These are phyloP conservation scores for Hypoxylon subgilvum DNA, from an alignment of 495 filamentous ascomycete genomes.

Conservation along the genomic window DNA sequence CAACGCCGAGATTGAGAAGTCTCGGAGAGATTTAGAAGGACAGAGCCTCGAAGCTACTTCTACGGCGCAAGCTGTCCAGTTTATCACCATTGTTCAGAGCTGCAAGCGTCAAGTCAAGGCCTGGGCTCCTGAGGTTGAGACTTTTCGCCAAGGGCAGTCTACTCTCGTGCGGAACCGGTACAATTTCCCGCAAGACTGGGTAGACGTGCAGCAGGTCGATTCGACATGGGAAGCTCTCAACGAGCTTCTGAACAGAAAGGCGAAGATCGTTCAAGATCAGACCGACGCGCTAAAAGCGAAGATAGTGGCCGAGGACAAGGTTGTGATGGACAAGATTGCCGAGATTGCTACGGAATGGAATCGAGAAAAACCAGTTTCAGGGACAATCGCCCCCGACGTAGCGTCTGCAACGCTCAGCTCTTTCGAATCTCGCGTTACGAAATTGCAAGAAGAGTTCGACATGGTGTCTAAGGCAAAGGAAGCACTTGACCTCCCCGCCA, in stretches of 20 bases:
- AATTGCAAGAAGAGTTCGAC: slow-evolving; percentile 81
- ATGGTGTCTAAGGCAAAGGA: slow-evolving; percentile 98
- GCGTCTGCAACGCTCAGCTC: slow-evolving; percentile 77
- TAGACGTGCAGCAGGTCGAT: slow-evolving; percentile 91
- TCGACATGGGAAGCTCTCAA: slow-evolving; percentile 90
- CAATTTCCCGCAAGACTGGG: slow-evolving; percentile 91
- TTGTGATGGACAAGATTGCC: slow-evolving; percentile 82
- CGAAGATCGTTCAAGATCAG: slow-evolving; percentile 93
- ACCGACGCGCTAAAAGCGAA: slow-evolving; percentile 95
- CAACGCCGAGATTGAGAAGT: slow-evolving; percentile 84
- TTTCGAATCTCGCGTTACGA: slow-evolving; percentile 82
- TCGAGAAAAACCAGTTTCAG: slow-evolving; percentile 94
- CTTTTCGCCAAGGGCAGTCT: slow-evolving; percentile 92
- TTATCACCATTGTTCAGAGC: slow-evolving; percentile 96
- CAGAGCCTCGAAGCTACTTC: slow-evolving; percentile 90
- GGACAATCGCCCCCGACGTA: slow-evolving; percentile 84
- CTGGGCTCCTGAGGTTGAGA: slow-evolving; percentile 94
- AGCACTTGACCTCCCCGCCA: slow-evolving; percentile 85
- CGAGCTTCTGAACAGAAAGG: slow-evolving; percentile 85
- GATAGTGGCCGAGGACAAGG: slow-evolving; percentile 90
- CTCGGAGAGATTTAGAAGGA: slow-evolving; percentile 83
- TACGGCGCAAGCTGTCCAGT: slow-evolving; percentile 93
- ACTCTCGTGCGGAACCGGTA: slow-evolving; percentile 87
- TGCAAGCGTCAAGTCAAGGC: slow-evolving; percentile 89
- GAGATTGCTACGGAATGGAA: slow-evolving; percentile 87